Evolutionary conservation across 192 early-diverging fungal species (phyloP), one percentile per base, ranked within the genome.

Genomic region (Diversispora eburnea): DNA sequence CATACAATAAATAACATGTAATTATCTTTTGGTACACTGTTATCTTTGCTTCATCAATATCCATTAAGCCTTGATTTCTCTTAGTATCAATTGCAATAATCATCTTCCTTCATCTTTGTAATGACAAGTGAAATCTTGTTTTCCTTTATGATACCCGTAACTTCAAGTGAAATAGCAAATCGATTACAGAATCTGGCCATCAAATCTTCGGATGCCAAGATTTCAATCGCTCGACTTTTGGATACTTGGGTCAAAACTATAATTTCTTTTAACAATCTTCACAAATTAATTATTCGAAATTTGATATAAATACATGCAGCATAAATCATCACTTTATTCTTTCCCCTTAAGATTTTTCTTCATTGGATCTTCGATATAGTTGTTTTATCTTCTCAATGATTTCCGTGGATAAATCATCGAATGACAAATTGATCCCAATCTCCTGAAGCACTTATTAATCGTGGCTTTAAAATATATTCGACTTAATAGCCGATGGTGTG

Each of bases 261-360:
- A 64, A 97, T 93, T 79, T 99, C 95, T 77, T 93, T 93, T 78
- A 96, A 96, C 4, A 95, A 95, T 71, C 97, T 86, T 6, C 87
- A 88, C 1, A 91, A 89, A 39, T 83, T 78, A 73, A 93, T 82
- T 74, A 94, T 88, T 48, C 92, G 83, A 77, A 95, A 97, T 6
- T 91, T 95, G 72, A 96, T 88, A 76, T 90, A 97, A 69, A 97
- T 94, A 74, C 94, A 96, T 0, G 92, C 91, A 4, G 94, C 95
- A 59, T 91, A 88, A 54, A 96, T 88, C 42, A 89, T 87, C 19
- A 94, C 90, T 25, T 83, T 85, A 13, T 82, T 86, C 79, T 94
- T 95, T 43, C 92, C 91, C 9, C 88, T 85, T 17, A 95, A 78
- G 25, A 91, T 64, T 91, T 93, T 49, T 92, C 88, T 56, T 92